phyloP scores from a whole-genome alignment of 345 rosid genomes.

The Euphorbia peplus region DNA sequence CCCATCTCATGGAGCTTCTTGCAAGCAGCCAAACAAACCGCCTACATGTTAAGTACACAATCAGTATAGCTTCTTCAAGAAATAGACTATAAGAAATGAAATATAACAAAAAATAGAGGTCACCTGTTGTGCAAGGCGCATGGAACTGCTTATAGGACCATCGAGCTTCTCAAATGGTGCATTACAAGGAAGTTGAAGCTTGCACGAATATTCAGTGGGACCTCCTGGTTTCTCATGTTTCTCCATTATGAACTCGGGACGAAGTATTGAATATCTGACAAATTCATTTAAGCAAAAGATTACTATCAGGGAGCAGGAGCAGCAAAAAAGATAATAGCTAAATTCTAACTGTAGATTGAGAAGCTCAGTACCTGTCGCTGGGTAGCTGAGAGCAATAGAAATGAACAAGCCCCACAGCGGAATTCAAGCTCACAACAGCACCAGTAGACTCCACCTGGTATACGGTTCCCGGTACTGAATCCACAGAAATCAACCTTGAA shows the following conservation, averaged over 20 bases:
- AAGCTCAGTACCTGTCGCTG: conserved; percentile 69
- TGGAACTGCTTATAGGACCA: conserved; percentile 87
- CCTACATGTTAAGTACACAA: conserved; percentile 45
- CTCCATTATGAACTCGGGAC: conserved; percentile 91
- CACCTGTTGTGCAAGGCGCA: conserved; percentile 98
- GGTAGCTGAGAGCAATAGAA: conserved; percentile 98
- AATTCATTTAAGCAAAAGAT: conserved; percentile 15
- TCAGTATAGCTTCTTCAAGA: conserved; percentile 14
- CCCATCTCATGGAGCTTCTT: conserved; percentile 99
- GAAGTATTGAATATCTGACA: conserved; percentile 85
- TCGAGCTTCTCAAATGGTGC: conserved; percentile 97
- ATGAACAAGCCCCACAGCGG: conserved; percentile 93
- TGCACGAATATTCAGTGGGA: conserved; percentile 88
- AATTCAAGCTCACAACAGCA: conserved; percentile 94
- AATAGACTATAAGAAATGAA: conserved; percentile 11
- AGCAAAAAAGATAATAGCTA: not conserved
- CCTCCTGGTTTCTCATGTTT: conserved; percentile 90
- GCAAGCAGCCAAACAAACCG: conserved; percentile 98
- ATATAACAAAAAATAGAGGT: conserved; percentile 12
- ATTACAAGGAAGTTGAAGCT: conserved; percentile 96
- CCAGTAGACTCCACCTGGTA: conserved; percentile 97
- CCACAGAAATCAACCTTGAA: conserved; percentile 75
- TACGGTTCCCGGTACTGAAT: conserved; percentile 72
- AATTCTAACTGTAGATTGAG: not conserved
- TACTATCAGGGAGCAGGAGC: conserved; percentile 11